Percentiles rank a stretch among this genome's conserved stretches.
Conservation (phyloP, 495 filamentous ascomycete genomes). For the Neurospora sp. region DNA sequence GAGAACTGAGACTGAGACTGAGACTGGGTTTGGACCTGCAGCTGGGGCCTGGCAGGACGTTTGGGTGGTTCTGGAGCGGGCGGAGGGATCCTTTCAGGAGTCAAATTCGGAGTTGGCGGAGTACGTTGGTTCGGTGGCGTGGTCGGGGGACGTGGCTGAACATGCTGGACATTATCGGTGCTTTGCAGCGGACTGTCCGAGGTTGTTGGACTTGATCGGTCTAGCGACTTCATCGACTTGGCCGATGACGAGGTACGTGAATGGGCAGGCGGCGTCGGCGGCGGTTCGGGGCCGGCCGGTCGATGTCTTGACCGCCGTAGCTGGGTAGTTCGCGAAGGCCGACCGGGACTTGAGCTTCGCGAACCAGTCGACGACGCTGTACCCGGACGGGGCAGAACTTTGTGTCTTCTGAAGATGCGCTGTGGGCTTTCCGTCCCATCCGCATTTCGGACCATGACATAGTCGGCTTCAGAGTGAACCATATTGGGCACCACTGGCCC, state of each 20-base stretch:
- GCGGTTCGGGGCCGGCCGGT: slow-evolving; percentile 29
- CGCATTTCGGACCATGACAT: slow-evolving; percentile 6
- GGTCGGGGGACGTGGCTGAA: slow-evolving; percentile 25
- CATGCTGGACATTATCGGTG: slow-evolving; percentile 12
- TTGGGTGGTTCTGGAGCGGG: slow-evolving; percentile 45
- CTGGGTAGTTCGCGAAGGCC: slow-evolving; percentile 21
- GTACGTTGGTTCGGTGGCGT: slow-evolving; percentile 56
- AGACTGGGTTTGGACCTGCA: slow-evolving; percentile 8
- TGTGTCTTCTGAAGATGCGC: slow-evolving; percentile 45
- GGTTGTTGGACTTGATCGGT: slow-evolving; percentile 23
- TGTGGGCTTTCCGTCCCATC: slow-evolving; percentile 14
- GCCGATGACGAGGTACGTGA: slow-evolving; percentile 40
- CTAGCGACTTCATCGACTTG: slow-evolving; percentile 29
- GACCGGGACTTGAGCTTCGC: slow-evolving; percentile 10
- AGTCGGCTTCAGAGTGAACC: slow-evolving; percentile 14
- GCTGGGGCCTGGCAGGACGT: slow-evolving; percentile 29
- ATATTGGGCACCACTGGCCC: slow-evolving; percentile 12
- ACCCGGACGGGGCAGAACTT: slow-evolving; percentile 41
- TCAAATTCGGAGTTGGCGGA: slow-evolving; percentile 64
- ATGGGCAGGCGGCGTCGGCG: slow-evolving; percentile 46
- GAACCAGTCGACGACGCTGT: slow-evolving; percentile 18
- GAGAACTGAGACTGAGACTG: neutral
- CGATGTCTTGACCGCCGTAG: slow-evolving; percentile 7
- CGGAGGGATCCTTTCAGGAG: slow-evolving; percentile 46
- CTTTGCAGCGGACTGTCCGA: slow-evolving; percentile 25